These are phyloP conservation scores for Fonsecaea multimorphosa DNA, from an alignment of 2,329 filamentous ascomycete species.

Conservation along the genomic window DNA sequence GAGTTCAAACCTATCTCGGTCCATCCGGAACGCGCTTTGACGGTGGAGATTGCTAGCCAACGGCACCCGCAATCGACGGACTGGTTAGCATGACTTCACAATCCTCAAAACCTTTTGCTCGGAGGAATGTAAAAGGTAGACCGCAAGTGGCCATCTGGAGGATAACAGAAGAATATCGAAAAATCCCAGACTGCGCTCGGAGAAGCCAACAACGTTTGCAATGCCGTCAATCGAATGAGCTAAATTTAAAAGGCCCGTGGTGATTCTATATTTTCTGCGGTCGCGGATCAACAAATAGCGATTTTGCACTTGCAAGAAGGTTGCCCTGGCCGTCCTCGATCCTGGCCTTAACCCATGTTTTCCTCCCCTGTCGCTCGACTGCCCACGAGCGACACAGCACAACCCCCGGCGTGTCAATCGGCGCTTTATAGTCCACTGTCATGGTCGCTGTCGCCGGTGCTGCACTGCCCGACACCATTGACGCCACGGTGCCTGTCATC, in stretches of 20 bases:
- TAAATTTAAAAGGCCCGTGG: neutral
- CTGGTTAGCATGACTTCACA: too few relatives aligned
- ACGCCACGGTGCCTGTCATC: conserved; percentile 24
- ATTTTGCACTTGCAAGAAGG: conserved; percentile 26
- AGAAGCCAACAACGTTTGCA: too few relatives aligned
- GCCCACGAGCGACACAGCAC: conserved; percentile 28
- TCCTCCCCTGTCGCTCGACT: conserved; percentile 28
- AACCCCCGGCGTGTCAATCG: conserved; percentile 31
- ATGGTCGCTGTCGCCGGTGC: conserved; percentile 34
- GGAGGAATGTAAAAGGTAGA: too few relatives aligned
- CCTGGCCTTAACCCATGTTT: conserved; percentile 29
- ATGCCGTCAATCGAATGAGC: too few relatives aligned
- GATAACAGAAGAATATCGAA: too few relatives aligned
- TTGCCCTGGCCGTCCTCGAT: conserved; percentile 28
- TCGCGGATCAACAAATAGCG: conserved; percentile 28
- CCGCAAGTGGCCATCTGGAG: too few relatives aligned
- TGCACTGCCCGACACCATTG: conserved; percentile 2
- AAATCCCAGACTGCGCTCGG: too few relatives aligned
- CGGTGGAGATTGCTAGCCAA: too few relatives aligned
- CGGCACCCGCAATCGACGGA: too few relatives aligned
- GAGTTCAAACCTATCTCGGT: too few relatives aligned
- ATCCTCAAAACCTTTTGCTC: too few relatives aligned
- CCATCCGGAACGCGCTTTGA: too few relatives aligned
- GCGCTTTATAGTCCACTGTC: conserved; percentile 34
- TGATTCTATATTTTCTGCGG: conserved; percentile 8